Conservation (phyloP, 1,139 yeast species). For the Nakaseomyces nivariensis region DNA sequence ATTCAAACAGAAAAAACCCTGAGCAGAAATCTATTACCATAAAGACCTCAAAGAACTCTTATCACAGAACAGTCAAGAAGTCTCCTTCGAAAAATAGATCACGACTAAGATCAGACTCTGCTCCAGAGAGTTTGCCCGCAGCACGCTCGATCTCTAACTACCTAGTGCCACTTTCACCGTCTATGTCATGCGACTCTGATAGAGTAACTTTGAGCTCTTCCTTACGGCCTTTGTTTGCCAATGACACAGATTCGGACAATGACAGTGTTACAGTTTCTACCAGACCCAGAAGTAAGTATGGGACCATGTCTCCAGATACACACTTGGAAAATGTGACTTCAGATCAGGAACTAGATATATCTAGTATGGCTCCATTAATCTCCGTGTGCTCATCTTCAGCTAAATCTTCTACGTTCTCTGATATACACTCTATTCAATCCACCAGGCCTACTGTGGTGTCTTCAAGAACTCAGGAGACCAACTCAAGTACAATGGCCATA, state of each 20-base stretch:
- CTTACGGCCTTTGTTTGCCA: constrained; percentile 10
- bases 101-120: neutral
- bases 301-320: neutral
- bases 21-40: neutral
- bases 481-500: constrained; percentile 52
- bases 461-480: constrained; percentile 46
- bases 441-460: constrained; percentile 33
- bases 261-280: neutral
- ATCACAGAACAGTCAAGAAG: neutral
- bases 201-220: constrained; percentile 11
- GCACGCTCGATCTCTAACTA: neutral
- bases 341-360: constrained; percentile 11
- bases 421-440: constrained; percentile 31
- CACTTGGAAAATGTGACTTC: constrained; percentile 3
- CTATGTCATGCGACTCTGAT: constrained; percentile 3
- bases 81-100: neutral
- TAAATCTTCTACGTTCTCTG: constrained; percentile 32
- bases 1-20: neutral
- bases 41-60: neutral
- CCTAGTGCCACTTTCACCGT: neutral
- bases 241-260: constrained; percentile 3
- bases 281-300: neutral
- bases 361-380: constrained; percentile 43
- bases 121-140: constrained; percentile 1
- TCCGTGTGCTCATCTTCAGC: constrained; percentile 41